These are phyloP conservation scores for Pyrenochaeta sp. DNA, from an alignment of 2,329 filamentous ascomycete species.

Conservation along the genomic window DNA sequence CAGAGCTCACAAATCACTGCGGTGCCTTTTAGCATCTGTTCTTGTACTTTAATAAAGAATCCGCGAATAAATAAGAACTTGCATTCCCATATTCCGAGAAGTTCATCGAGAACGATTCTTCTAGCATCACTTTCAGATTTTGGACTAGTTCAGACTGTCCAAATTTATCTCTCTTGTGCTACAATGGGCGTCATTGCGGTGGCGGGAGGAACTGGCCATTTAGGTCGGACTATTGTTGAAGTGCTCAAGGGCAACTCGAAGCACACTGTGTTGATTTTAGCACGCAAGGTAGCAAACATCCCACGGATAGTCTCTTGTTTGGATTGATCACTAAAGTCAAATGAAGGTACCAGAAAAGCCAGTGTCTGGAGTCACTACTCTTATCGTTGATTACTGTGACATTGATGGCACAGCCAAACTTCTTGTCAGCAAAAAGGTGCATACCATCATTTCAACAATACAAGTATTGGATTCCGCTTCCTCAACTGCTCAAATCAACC, in stretches of 20 bases:
- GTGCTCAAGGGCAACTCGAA: conserved; percentile 33
- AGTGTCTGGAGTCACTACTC: conserved; percentile 2
- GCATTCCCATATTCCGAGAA: too few species aligned
- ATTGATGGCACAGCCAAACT: conserved; percentile 24
- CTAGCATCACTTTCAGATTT: too few species aligned
- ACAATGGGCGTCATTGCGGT: too few species aligned
- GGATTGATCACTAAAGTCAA: not conserved
- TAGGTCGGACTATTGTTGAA: conserved; percentile 57
- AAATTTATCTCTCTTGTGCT: too few species aligned
- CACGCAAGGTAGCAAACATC: not conserved
- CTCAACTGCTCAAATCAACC: conserved; percentile 11
- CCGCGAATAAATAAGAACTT: too few species aligned
- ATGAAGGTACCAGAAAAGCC: conserved; percentile 5
- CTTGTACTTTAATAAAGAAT: too few species aligned
- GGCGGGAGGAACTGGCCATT: conserved; percentile 54
- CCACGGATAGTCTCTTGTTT: not conserved
- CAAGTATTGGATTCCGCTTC: conserved; percentile 8
- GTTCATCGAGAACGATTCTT: too few species aligned
- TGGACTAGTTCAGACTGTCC: too few species aligned
- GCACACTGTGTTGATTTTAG: not conserved
- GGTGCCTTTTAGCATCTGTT: too few species aligned
- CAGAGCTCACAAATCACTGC: too few species aligned
- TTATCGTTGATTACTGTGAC: conserved; percentile 37
- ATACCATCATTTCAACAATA: conserved; percentile 55
- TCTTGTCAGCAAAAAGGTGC: conserved; percentile 48